These are phyloP conservation scores for Vitellaria paradoxa DNA, from an alignment of 179 eudicot genomes.

Conservation along the genomic window DNA sequence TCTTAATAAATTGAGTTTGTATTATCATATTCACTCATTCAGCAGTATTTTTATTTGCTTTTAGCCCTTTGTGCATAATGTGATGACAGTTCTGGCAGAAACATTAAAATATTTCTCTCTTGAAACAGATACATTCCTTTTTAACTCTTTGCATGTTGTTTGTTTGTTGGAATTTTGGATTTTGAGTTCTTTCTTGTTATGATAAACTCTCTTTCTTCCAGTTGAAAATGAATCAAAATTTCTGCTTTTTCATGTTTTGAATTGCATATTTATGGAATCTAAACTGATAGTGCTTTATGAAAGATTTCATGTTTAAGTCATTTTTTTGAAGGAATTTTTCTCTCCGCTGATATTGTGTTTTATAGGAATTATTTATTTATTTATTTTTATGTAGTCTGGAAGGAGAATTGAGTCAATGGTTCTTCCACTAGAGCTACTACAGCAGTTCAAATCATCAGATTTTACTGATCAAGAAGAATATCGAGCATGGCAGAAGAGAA, in stretches of 20 bases:
- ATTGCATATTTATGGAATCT: neutral
- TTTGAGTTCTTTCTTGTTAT: neutral
- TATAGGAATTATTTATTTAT: neutral
- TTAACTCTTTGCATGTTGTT: slow-evolving; percentile 1
- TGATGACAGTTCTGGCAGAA: neutral
- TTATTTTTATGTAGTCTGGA: slow-evolving; percentile 56
- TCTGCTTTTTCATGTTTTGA: neutral
- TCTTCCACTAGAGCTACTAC: slow-evolving; percentile 90
- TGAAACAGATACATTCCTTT: neutral
- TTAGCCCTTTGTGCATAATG: neutral
- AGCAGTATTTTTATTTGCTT: neutral
- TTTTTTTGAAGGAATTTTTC: neutral
- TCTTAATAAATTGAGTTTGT: neutral
- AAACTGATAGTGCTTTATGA: neutral
- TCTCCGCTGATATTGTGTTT: neutral
- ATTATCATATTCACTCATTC: neutral
- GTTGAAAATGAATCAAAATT: neutral
- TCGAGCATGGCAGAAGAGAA: slow-evolving; percentile 84
- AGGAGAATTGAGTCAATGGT: slow-evolving; percentile 80
- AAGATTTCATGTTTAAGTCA: neutral
- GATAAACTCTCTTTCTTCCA: neutral
- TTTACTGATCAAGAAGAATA: slow-evolving; percentile 83
- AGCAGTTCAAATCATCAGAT: slow-evolving; percentile 87
- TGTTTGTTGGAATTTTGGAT: slow-evolving; percentile 7
- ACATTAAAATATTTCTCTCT: neutral